Evolutionary conservation across 352 stramenopile genomes (phyloP).

Genomic region (Phytophthora cryptogea): DNA sequence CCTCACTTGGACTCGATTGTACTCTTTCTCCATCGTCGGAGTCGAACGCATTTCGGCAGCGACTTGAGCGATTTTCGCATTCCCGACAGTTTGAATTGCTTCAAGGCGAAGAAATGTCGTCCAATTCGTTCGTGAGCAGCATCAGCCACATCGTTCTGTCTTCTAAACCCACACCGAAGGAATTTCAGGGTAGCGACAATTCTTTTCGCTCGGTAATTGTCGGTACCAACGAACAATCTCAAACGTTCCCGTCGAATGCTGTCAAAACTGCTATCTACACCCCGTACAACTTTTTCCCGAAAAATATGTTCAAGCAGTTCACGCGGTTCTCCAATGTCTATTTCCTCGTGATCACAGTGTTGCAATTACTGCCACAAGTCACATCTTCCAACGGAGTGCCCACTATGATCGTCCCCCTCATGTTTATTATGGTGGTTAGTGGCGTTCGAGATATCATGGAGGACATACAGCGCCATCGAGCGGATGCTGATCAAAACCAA

Average conservation of each 20-base stretch:
- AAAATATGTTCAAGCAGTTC: constrained; percentile 82
- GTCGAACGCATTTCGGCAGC: constrained; percentile 13
- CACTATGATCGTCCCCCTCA: constrained; percentile 83
- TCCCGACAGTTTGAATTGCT: constrained; percentile 16
- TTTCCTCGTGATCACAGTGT: constrained; percentile 87
- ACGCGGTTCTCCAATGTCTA: constrained; percentile 91
- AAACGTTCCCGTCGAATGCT: constrained; percentile 48
- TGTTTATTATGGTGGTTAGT: constrained; percentile 88
- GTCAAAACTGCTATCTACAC: constrained; percentile 71
- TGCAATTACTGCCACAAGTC: constrained; percentile 84
- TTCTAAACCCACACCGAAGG: constrained; percentile 14
- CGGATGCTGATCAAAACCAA: constrained; percentile 70
- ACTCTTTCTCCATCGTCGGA: constrained; percentile 15
- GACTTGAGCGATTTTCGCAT: constrained; percentile 12
- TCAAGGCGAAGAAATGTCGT: constrained; percentile 11
- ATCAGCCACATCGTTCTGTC: constrained; percentile 31
- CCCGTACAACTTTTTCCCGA: constrained; percentile 62
- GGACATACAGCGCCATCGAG: constrained; percentile 75
- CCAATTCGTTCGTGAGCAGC: constrained; percentile 15
- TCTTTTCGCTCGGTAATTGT: constrained; percentile 37
- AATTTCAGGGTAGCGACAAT: not conserved
- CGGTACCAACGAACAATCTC: constrained; percentile 16
- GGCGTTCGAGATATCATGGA: constrained; percentile 81
- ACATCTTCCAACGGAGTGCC: constrained; percentile 83
- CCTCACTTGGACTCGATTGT: constrained; percentile 15